A percentile compares a stretch with the other conserved stretches of the same genome.
Conservation (phyloP, 192 early-diverging fungal species). For the Funneliformis mosseae region DNA sequence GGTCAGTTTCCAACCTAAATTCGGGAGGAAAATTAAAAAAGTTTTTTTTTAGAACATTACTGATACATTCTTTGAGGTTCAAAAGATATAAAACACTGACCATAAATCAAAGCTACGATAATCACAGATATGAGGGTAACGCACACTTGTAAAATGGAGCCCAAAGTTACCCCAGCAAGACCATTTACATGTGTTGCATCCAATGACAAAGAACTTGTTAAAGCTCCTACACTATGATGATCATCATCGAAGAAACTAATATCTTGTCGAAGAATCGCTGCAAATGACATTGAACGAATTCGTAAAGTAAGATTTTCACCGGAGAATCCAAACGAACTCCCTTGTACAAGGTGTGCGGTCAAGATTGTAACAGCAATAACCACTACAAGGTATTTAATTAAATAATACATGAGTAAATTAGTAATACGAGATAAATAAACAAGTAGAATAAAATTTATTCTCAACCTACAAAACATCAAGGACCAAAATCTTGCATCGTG, state of each 20-base stretch:
- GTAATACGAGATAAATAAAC: not conserved
- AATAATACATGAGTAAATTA: no score
- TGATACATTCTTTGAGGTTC: not conserved
- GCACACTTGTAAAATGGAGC: constrained; percentile 37
- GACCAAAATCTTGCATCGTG: constrained; percentile 50
- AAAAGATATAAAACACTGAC: not conserved
- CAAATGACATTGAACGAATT: constrained; percentile 64
- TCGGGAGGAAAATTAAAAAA: not conserved
- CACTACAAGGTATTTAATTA: not conserved
- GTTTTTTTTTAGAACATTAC: not conserved
- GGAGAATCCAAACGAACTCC: constrained; percentile 33
- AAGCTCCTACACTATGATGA: constrained; percentile 66
- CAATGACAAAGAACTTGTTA: constrained; percentile 69
- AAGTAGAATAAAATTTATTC: not conserved
- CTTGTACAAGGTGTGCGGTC: constrained; percentile 18
- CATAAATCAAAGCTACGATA: constrained; percentile 52
- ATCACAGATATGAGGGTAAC: constrained; percentile 31
- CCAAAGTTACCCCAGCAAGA: constrained; percentile 33
- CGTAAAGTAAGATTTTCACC: constrained; percentile 67
- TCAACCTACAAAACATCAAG: constrained; percentile 46
- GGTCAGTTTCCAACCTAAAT: constrained; percentile 56
- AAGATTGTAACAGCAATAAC: constrained; percentile 19
- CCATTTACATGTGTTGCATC: constrained; percentile 60
- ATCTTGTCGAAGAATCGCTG: constrained; percentile 68
- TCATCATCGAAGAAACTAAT: constrained; percentile 76